These are phyloP conservation scores for Colletotrichum zoysiae DNA, from an alignment of 2,329 filamentous ascomycete species.

Conservation along the genomic window DNA sequence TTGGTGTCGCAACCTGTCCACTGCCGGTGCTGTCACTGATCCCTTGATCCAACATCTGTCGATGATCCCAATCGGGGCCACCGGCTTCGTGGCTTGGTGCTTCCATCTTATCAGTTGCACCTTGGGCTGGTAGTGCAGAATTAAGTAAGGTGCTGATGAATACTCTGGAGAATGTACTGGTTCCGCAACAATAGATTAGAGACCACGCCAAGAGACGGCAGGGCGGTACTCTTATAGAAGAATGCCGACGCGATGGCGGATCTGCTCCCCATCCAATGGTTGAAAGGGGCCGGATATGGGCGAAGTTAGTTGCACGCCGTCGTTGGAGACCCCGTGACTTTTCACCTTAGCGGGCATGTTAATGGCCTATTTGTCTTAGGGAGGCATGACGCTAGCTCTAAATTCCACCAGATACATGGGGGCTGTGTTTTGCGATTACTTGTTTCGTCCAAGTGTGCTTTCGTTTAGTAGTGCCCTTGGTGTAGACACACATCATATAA, in stretches of 20 bases:
- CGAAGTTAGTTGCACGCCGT: not conserved
- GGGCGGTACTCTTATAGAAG: not conserved
- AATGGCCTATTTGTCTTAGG: not conserved
- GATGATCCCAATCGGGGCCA: not conserved
- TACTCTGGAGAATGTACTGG: not conserved
- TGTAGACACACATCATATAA: not conserved
- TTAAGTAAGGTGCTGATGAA: not conserved
- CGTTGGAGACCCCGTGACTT: not conserved
- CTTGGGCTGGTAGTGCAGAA: too few relatives aligned
- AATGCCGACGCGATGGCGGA: constrained; percentile 8
- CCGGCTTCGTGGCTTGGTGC: too few relatives aligned
- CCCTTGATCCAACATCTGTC: not conserved
- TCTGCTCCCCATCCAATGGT: not conserved
- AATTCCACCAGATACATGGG: not conserved
- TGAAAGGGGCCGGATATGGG: too few relatives aligned
- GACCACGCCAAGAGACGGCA: too few relatives aligned
- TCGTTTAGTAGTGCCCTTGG: not conserved
- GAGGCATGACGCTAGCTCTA: not conserved
- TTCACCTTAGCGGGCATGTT: constrained; percentile 6
- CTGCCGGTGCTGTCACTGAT: not conserved
- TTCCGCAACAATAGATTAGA: accelerated
- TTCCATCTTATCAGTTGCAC: not conserved
- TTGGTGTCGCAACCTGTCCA: too few relatives aligned
- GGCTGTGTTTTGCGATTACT: not conserved
- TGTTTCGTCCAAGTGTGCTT: not conserved